Percentiles rank a stretch among this genome's conserved stretches.
Evolutionary conservation across 2,329 filamentous ascomycete genomes (phyloP).

Genomic region (Scedosporium minutisporum): DNA sequence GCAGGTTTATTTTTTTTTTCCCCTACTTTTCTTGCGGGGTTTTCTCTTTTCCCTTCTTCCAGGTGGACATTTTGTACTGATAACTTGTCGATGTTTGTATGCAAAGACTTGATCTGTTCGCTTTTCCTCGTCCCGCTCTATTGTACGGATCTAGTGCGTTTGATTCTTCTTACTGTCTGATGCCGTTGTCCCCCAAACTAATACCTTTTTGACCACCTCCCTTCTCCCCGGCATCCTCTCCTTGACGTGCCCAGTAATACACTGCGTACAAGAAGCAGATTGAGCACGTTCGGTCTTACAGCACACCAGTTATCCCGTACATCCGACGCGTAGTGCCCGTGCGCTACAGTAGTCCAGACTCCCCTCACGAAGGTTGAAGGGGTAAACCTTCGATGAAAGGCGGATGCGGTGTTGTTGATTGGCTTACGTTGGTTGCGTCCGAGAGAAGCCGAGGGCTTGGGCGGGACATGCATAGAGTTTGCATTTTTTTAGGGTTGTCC

Average conservation of each 20-base stretch:
- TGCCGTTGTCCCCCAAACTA: neutral
- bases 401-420: no score
- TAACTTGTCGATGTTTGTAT: neutral
- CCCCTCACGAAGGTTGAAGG: no score
- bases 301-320: no score
- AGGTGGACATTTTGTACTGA: neutral
- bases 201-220: no score
- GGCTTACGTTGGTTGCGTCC: neutral
- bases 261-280: no score
- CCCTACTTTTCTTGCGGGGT: neutral
- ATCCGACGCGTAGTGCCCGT: no score
- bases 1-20: neutral
- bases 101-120: neutral
- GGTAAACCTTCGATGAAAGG: no score
- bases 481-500: neutral
- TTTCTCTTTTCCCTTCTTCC: neutral
- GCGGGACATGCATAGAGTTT: neutral
- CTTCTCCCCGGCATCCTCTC: no score
- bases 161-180: neutral
- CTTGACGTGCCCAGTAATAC: no score
- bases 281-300: no score
- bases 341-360: no score
- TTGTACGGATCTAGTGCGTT: neutral
- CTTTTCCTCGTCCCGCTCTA: neutral
- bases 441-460: neutral